These are phyloP conservation scores for Ramichloridium luteum DNA, from an alignment of 2,329 filamentous ascomycete species.

Conservation along the genomic window DNA sequence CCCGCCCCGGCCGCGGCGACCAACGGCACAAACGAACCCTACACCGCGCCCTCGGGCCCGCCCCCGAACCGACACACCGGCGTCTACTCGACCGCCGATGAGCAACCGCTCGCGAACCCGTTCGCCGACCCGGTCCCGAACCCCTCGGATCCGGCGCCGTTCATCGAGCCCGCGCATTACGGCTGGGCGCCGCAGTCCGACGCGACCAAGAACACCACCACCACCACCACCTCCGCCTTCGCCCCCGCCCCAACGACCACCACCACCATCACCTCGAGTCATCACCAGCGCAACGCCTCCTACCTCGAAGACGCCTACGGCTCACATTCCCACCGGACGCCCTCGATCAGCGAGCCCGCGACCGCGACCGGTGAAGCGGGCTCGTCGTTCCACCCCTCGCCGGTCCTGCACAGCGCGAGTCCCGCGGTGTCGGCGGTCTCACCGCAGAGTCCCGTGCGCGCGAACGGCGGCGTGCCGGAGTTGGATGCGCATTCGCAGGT, in stretches of 20 bases:
- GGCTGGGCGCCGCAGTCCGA: constrained; percentile 3
- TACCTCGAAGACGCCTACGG: too few species aligned
- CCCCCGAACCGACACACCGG: constrained; percentile 10
- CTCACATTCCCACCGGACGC: too few species aligned
- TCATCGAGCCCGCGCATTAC: constrained; percentile 11
- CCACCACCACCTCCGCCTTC: neutral
- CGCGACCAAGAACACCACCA: neutral
- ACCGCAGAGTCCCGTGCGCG: too few species aligned
- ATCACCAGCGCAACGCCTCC: too few species aligned
- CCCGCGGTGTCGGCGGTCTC: too few species aligned
- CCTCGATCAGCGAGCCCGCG: too few species aligned
- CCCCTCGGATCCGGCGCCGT: constrained; percentile 19
- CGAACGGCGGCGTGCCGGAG: too few species aligned
- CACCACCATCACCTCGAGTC: too few species aligned
- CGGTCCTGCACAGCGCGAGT: too few species aligned
- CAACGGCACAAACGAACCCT: constrained; percentile 3
- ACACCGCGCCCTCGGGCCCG: constrained; percentile 15
- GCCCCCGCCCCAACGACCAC: neutral
- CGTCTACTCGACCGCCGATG: constrained; percentile 4
- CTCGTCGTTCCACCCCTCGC: too few species aligned
- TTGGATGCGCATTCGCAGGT: neutral
- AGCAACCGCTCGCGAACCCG: constrained; percentile 23
- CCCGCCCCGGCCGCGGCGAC: constrained; percentile 2
- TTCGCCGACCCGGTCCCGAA: constrained; percentile 32
- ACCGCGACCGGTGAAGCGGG: too few species aligned